phyloP scores from a whole-genome alignment of 2,329 filamentous ascomycete species.

The Colletotrichum sp. region DNA sequence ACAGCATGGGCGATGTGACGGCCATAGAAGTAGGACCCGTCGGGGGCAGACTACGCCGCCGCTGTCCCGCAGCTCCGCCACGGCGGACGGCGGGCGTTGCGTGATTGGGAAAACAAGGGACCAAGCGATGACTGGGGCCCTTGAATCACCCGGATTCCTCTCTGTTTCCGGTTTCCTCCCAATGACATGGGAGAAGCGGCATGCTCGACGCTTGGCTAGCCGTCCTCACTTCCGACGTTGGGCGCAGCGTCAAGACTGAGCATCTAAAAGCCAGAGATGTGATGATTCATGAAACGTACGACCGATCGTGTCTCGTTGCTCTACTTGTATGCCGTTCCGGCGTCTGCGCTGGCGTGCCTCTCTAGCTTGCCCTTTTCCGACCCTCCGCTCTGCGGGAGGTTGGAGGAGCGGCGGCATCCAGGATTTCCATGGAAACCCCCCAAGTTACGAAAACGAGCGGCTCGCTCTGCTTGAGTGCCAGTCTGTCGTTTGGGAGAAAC shows the following conservation, averaged over 20 bases:
- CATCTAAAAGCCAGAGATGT: not conserved
- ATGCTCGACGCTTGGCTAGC: not conserved
- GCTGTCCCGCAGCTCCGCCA: not conserved
- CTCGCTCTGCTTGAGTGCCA: not conserved
- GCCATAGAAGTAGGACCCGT: not conserved
- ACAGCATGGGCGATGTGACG: not conserved
- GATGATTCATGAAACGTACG: not conserved
- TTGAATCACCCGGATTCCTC: not conserved
- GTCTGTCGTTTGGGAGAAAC: accelerated
- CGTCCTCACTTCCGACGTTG: not conserved
- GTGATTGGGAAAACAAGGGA: not conserved
- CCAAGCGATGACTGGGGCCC: not conserved
- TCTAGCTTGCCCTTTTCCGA: not conserved
- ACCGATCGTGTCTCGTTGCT: not conserved
- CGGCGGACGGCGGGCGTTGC: not conserved
- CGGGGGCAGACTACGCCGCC: not conserved
- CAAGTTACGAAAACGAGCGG: not conserved
- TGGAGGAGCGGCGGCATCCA: not conserved
- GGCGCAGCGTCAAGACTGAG: not conserved
- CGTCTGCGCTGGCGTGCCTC: not conserved
- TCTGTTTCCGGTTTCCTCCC: not conserved
- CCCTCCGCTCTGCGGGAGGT: not conserved
- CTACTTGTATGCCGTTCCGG: not conserved
- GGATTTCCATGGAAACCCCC: not conserved
- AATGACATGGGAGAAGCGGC: not conserved